Base-by-base conservation (phyloP, 2,329 filamentous ascomycete species). In the Aplosporella prunicola region DNA sequence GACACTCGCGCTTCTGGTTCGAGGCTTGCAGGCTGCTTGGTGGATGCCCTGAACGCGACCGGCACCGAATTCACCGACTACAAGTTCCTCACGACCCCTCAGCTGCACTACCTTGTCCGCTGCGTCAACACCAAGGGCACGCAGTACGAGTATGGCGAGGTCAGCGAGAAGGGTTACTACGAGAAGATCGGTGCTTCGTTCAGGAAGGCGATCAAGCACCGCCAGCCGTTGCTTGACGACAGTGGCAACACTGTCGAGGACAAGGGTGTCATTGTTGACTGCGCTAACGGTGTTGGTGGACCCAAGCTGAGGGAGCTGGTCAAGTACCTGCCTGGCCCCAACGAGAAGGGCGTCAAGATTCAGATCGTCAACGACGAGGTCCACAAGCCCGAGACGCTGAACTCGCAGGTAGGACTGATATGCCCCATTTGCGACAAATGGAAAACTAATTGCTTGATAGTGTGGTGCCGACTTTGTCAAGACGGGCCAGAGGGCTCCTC, bases 391-490 rank as follows among this genome's bases (percentile, higher is more conserved):
- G 87, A 94, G 56, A 75, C 81, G 39, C 69, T 98, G 49, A 98
- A 98, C 62, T 75, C 83, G 20, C 85, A 93, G 51, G 84, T 88
- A 68, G 62, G 73, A n/a, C n/a, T n/a, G n/a, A n/a, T n/a, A n/a
- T 22, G 16, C 22, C 18, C 13, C 23, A n/a, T 26, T 16, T 39
- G 34, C 43, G 16, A 28, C 2, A 3, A 11, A 24, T 2, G n/a
- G n/a, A n/a, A n/a, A n/a, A n/a, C 32, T 35, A 30, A 40, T 15
- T 3, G 20, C 5, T 7, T 18, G 42, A 17, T 50, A 93, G 78
- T 93, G 84, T 55, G 91, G 91, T 60, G 91, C 91, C 55, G 91
- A 98, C 63, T 96, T 78, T 51, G 91, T 98, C 62, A 98, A 98
- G 69, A 96, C 91, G 13, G 86, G 86, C 64, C 91, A 98, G 67